Evolutionary conservation across 495 filamentous ascomycete genomes (phyloP), one percentile per base, ranked within the genome.

Genomic region (Aspergillus heteromorphus): DNA sequence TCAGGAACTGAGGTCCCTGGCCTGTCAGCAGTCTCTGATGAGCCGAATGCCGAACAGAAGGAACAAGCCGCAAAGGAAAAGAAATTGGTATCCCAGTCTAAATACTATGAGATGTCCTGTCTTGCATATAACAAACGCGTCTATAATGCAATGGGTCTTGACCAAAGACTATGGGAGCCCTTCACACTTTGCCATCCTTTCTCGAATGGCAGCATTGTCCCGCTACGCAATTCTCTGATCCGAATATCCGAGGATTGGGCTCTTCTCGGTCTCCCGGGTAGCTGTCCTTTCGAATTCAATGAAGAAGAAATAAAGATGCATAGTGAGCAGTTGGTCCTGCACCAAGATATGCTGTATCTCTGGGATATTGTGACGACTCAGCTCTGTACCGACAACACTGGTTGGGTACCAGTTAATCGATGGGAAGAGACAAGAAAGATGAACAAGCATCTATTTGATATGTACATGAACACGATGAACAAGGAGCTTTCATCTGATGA

Each of bases 271-370:
- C 58, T 60, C 16, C 49, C 58, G 49, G 62, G 61, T 34, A 58
- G 52, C 25, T 70, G 61, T 57, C 66, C 68, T 4, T 63, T 69
- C 36, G 16, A 36, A 13, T 65, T 71, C 38, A 53, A 57, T 3
- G 50, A 70, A 50, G 62, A 65, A 29, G 65, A 64, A 18, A 23
- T 65, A 9, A 16, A 61, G 30, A 51, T 8, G 45, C 66, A 71
- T 40, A 30, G 55, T 43, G 51, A 55, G 34, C 56, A 64, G 43
- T 30, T 49, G 0, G 4, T 27, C 18, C 30, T 45, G 16, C 61
- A 61, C 47, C 29, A 60, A 40, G 54, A 66, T 23, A 57, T 11
- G 40, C 21, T 57, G 21, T 61, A 64, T 55, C 21, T 64, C 29
- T 55, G 54, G 53, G 61, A 64, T 47, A 30, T 66, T 52, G 61